These are phyloP conservation scores for Plectosphaerella plurivora DNA, from an alignment of 2,329 filamentous ascomycete genomes.

Conservation along the genomic window DNA sequence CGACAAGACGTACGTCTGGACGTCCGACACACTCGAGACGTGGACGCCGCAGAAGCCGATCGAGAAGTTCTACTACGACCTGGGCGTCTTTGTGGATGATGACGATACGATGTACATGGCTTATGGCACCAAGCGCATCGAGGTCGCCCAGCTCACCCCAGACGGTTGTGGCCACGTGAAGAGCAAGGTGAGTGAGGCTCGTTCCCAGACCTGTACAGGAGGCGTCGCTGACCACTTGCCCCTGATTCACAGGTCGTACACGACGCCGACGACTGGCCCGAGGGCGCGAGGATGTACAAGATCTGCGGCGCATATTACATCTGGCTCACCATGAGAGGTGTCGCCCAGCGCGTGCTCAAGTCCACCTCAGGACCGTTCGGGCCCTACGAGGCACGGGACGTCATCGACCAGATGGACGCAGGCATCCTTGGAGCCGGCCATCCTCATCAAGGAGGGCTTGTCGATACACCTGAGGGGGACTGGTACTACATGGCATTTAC, in stretches of 20 bases:
- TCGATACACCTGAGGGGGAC: conserved; percentile 42
- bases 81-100: conserved; percentile 39
- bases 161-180: conserved; percentile 38
- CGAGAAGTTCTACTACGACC: conserved; percentile 39
- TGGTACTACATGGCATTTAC: conserved; percentile 56
- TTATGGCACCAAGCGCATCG: conserved; percentile 35
- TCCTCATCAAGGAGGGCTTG: conserved; percentile 49
- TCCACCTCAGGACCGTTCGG: conserved; percentile 40
- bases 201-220: too few species aligned
- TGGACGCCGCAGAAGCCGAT: conserved; percentile 1
- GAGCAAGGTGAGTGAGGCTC: conserved; percentile 22
- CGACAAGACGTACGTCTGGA: conserved; percentile 10
- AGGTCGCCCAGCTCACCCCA: conserved; percentile 34
- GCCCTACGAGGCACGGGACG: conserved; percentile 38
- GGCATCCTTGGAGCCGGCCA: conserved; percentile 38
- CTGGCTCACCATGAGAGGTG: conserved; percentile 38
- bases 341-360: conserved; percentile 42
- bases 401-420: conserved; percentile 33
- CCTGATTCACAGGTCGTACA: not conserved
- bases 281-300: conserved; percentile 52
- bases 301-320: conserved; percentile 51
- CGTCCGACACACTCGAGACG: conserved; percentile 14
- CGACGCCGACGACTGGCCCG: conserved; percentile 23
- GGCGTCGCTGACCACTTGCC: too few species aligned
- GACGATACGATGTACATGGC: conserved; percentile 44